phyloP scores from a whole-genome alignment of 352 stramenopile species.

The Pythium monospermum region DNA sequence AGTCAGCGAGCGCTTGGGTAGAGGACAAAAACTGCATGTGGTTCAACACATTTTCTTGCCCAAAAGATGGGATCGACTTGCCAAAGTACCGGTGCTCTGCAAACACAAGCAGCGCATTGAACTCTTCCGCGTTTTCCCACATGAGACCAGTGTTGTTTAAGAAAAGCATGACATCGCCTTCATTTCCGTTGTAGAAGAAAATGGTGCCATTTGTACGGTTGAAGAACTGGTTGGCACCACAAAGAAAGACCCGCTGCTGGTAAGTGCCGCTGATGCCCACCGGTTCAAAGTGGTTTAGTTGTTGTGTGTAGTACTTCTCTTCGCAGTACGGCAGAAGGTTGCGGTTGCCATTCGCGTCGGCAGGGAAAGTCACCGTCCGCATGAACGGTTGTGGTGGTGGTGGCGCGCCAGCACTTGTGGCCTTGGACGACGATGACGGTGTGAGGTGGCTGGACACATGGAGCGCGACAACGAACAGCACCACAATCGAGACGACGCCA shows the following conservation, averaged over 20 bases:
- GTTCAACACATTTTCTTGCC: constrained; percentile 39
- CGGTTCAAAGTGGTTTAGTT: constrained; percentile 45
- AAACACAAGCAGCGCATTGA: constrained; percentile 65
- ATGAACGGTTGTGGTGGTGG: constrained; percentile 12
- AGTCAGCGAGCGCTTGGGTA: constrained; percentile 82
- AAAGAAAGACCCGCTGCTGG: constrained; percentile 69
- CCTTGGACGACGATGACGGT: background rate
- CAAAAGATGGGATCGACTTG: constrained; percentile 56
- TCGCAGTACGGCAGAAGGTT: constrained; percentile 39
- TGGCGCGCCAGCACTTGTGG: background rate
- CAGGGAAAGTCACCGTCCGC: constrained; percentile 18
- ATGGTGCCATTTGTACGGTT: constrained; percentile 36
- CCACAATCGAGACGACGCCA: constrained; percentile 7
- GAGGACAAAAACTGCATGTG: constrained; percentile 73
- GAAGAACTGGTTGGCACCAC: constrained; percentile 42
- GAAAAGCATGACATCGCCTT: constrained; percentile 61
- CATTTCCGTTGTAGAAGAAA: constrained; percentile 75
- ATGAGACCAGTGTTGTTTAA: constrained; percentile 69
- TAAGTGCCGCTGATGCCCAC: constrained; percentile 26
- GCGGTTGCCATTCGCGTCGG: constrained; percentile 11
- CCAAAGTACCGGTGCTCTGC: constrained; percentile 78
- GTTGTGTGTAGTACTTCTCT: constrained; percentile 38
- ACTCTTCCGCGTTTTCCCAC: constrained; percentile 63
- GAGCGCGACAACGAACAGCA: constrained; percentile 11
- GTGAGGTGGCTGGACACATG: constrained; percentile 10